Evolutionary conservation across 2,329 filamentous ascomycete species (phyloP).

Genomic region (Tolypocladium tundrense): DNA sequence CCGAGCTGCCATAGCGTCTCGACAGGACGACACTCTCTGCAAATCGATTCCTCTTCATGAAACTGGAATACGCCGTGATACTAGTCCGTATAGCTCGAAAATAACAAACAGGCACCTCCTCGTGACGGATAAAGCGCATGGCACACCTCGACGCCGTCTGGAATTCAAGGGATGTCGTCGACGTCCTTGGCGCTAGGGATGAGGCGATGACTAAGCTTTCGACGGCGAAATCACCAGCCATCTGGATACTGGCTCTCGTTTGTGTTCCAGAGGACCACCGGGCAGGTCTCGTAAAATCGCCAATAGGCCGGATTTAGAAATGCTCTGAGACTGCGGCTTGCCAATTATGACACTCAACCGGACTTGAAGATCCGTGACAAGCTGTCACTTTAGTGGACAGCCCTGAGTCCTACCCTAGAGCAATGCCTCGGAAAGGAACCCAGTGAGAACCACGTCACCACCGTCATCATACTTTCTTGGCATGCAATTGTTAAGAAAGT

Average conservation of each 20-base stretch:
- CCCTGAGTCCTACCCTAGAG: too few species aligned
- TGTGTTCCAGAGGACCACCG: background rate
- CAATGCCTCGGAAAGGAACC: too few species aligned
- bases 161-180: slow-evolving; percentile 7
- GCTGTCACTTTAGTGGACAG: too few species aligned
- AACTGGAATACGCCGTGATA: background rate
- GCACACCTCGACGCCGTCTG: background rate
- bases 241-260: background rate
- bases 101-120: background rate
- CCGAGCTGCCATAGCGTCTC: background rate
- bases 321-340: background rate
- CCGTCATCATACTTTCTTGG: too few species aligned
- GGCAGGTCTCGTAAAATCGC: background rate
- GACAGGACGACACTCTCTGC: background rate
- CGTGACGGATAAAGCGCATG: background rate
- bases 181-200: background rate
- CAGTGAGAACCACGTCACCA: too few species aligned
- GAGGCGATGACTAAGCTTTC: background rate
- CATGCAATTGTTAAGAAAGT: too few species aligned
- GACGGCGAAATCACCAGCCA: background rate
- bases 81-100: too few species aligned
- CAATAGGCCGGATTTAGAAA: background rate
- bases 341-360: background rate
- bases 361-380: too few species aligned
- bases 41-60: background rate